These are phyloP conservation scores for Stachybotrys chartarum DNA, from an alignment of 2,329 filamentous ascomycete species.

Conservation along the genomic window DNA sequence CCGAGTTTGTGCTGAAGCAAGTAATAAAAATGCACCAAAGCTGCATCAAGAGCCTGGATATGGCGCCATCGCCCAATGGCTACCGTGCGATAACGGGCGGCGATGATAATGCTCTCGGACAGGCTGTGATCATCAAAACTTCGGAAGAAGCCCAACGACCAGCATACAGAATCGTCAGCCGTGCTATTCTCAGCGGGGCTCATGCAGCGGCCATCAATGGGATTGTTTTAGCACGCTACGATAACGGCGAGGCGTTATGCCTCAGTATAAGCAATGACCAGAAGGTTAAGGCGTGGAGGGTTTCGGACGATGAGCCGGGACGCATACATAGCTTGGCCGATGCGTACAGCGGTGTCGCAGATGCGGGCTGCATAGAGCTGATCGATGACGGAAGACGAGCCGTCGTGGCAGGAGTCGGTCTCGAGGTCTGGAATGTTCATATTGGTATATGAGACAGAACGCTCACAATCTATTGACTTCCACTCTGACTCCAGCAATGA, in stretches of 20 bases:
- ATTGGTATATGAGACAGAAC: neutral
- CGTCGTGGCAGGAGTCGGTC: conserved; percentile 37
- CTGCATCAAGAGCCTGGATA: conserved; percentile 62
- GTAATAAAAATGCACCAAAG: conserved; percentile 64
- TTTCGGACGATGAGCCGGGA: conserved; percentile 15
- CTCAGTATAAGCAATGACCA: conserved; percentile 55
- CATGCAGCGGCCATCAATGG: conserved; percentile 69
- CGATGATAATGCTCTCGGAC: conserved; percentile 75
- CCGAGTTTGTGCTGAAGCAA: conserved; percentile 17
- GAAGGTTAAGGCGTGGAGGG: conserved; percentile 47
- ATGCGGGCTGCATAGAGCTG: conserved; percentile 45
- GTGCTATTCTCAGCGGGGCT: conserved; percentile 35
- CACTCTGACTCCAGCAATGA: too few relatives aligned
- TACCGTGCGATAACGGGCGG: conserved; percentile 66
- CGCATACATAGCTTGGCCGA: conserved; percentile 37
- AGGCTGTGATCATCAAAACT: conserved; percentile 31
- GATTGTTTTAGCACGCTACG: conserved; percentile 27
- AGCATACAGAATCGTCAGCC: conserved; percentile 14
- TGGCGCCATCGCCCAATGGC: conserved; percentile 23
- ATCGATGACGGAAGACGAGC: conserved; percentile 20
- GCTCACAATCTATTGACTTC: too few relatives aligned
- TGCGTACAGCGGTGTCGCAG: conserved; percentile 52
- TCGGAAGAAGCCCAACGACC: conserved; percentile 7
- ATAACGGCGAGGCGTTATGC: conserved; percentile 14
- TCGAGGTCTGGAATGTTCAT: conserved; percentile 33